Evolutionary conservation across 495 filamentous ascomycete genomes (phyloP).

Genomic region (Penicillium maclennaniae): DNA sequence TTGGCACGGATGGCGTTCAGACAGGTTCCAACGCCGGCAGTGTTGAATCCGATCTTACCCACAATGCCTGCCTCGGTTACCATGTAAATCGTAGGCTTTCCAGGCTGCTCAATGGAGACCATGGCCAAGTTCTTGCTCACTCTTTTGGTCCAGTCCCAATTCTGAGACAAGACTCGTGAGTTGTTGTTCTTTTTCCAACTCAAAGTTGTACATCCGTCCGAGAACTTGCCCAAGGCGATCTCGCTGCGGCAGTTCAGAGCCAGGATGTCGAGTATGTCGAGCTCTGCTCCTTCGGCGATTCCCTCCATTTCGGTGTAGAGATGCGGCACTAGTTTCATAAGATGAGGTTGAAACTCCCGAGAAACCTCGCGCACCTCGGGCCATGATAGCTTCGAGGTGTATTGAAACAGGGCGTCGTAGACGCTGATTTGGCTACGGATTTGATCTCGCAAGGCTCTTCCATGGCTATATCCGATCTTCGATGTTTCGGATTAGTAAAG

Average conservation of each 20-base stretch:
- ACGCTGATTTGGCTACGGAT: slow-evolving; percentile 47
- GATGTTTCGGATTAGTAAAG: background rate
- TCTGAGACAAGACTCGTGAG: slow-evolving; percentile 53
- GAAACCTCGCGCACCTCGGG: slow-evolving; percentile 41
- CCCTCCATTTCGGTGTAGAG: slow-evolving; percentile 53
- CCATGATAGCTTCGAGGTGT: slow-evolving; percentile 49
- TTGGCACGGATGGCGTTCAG: slow-evolving; percentile 60
- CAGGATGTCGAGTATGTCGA: slow-evolving; percentile 54
- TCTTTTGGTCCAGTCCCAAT: slow-evolving; percentile 59
- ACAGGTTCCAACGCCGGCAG: slow-evolving; percentile 57
- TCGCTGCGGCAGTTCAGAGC: slow-evolving; percentile 67
- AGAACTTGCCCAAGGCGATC: slow-evolving; percentile 60
- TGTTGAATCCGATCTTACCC: slow-evolving; percentile 66
- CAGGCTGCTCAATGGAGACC: slow-evolving; percentile 47
- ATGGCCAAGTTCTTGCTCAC: slow-evolving; percentile 52
- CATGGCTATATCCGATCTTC: slow-evolving; percentile 56
- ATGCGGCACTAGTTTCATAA: slow-evolving; percentile 39
- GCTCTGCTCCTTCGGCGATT: slow-evolving; percentile 55
- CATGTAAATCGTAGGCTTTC: slow-evolving; percentile 49
- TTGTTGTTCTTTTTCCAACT: slow-evolving; percentile 45
- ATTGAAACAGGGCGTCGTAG: slow-evolving; percentile 50
- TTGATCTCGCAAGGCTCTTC: slow-evolving; percentile 37
- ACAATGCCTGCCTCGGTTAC: slow-evolving; percentile 59
- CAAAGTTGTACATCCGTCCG: slow-evolving; percentile 62
- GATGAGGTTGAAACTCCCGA: slow-evolving; percentile 39